These are phyloP conservation scores for Cutaneotrichosporon sp. DNA, from an alignment of 1,284 basidiomycete genomes.

Conservation along the genomic window DNA sequence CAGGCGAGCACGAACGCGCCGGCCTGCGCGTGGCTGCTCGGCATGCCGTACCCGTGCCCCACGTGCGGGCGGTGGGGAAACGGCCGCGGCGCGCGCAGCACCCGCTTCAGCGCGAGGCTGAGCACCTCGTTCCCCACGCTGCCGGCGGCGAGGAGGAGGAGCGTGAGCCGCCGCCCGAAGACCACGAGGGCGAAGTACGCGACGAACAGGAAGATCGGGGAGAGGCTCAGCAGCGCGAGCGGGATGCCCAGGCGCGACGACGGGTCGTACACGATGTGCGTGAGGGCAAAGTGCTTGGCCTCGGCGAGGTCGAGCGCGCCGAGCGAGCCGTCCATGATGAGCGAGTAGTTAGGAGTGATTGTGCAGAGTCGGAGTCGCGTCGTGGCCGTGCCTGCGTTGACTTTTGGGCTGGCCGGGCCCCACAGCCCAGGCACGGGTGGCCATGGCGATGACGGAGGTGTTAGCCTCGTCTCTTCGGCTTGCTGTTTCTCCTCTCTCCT, in stretches of 20 bases:
- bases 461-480: neutral
- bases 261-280: slow-evolving; percentile 49
- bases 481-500: neutral
- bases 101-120: slow-evolving; percentile 39
- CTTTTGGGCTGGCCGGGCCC: neutral
- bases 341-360: neutral
- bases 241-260: slow-evolving; percentile 45
- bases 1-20: slow-evolving; percentile 46
- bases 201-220: slow-evolving; percentile 54
- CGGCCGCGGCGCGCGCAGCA: slow-evolving; percentile 26
- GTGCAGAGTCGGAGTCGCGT: neutral
- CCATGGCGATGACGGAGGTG: slow-evolving; percentile 9
- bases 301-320: slow-evolving; percentile 1
- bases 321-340: slow-evolving; percentile 3
- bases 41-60: slow-evolving; percentile 52
- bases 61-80: slow-evolving; percentile 27
- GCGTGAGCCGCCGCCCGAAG: slow-evolving; percentile 44
- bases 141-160: slow-evolving; percentile 42
- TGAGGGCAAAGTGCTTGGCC: slow-evolving; percentile 47
- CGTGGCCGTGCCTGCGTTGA: neutral
- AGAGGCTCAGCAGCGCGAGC: slow-evolving; percentile 48
- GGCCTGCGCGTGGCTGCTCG: slow-evolving; percentile 51
- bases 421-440: slow-evolving; percentile 5
- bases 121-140: slow-evolving; percentile 45
- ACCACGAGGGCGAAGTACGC: slow-evolving; percentile 50